Base-by-base conservation (phyloP, 768 basidiomycete genomes). In the Termitomyces sp. region DNA sequence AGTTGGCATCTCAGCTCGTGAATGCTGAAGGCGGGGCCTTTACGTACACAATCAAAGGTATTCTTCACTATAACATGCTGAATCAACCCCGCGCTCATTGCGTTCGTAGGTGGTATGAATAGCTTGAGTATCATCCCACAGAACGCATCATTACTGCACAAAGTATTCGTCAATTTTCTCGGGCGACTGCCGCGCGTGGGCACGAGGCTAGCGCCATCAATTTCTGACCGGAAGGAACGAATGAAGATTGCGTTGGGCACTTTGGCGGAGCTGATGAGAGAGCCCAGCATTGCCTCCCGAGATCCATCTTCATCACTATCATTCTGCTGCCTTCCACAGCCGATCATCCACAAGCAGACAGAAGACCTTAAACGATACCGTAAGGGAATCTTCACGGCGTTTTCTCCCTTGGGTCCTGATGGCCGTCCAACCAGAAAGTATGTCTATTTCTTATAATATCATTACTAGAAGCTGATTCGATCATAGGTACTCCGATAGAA, bases 381-480 rank as follows among this genome's bases (percentile, higher is more conserved):
- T 12, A 77, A 75, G 51, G 80, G 77, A 21, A 63, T 76, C 21
- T 66, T 72, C 4, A 65, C 67, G 1, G 80, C 84, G 3, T 85
- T 85, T 56, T 78, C 79, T 41, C 87, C 89, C 0, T 68, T 85
- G 1, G 78, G 77, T 3, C 71, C 75, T 4, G 81, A 87, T 56
- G 85, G 86, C 17, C 77, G 79, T 21, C 86, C 87, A 1, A 67
- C 80, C 53, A 79, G 86, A 65, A 87, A 78, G 89, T 89, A 56
- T 47, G 81, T 69, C 10, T 23, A 46, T 51, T 58, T 54, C 41
- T 25, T 29, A 19, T 34, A 47, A 49, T 47, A 35, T 27, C 32
- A 17, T 47, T 53, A 48, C 59, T 40, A 14, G 53, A 25, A 34
- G 35, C 53, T 46, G 19, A 44, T 54, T 35, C 53, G n/a, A 17